phyloP scores from a whole-genome alignment of 768 basidiomycete genomes.

The Agaricus blazei region DNA sequence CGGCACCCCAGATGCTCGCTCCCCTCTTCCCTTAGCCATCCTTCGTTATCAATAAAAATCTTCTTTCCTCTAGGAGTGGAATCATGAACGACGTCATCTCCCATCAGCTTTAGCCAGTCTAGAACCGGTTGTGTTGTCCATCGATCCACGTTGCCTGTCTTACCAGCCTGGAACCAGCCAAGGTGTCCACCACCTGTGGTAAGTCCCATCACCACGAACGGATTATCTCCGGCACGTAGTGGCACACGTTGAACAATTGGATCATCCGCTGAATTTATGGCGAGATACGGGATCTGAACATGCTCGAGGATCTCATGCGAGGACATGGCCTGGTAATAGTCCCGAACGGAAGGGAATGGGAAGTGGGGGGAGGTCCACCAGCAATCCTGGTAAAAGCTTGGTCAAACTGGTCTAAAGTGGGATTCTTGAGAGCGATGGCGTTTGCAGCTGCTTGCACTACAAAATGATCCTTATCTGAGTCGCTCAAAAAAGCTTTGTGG shows the following conservation, averaged over 20 bases:
- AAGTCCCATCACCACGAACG: slow-evolving; percentile 52
- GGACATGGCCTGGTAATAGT: slow-evolving; percentile 49
- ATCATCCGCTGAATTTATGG: slow-evolving; percentile 73
- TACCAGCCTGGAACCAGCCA: slow-evolving; percentile 71
- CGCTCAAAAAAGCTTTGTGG: slow-evolving; percentile 36
- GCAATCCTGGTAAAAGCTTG: slow-evolving; percentile 59
- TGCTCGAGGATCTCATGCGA: slow-evolving; percentile 55
- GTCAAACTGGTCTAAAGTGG: slow-evolving; percentile 57
- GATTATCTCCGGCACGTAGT: slow-evolving; percentile 46
- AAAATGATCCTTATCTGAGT: slow-evolving; percentile 37
- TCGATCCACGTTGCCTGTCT: slow-evolving; percentile 34
- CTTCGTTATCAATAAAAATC: slow-evolving; percentile 46
- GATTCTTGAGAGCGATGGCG: slow-evolving; percentile 44
- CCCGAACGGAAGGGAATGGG: slow-evolving; percentile 40
- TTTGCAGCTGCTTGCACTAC: slow-evolving; percentile 43
- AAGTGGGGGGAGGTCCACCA: slow-evolving; percentile 58
- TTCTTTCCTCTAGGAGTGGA: slow-evolving; percentile 21
- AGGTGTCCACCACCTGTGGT: slow-evolving; percentile 72
- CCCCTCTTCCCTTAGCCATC: slow-evolving; percentile 57
- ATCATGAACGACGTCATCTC: slow-evolving; percentile 43
- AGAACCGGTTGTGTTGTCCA: slow-evolving; percentile 72
- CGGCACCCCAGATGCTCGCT: slow-evolving; percentile 52
- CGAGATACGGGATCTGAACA: slow-evolving; percentile 69
- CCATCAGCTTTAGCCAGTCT: slow-evolving; percentile 62
- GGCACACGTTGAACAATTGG: slow-evolving; percentile 67